phyloP scores from a whole-genome alignment of 805 yeast genomes.

The Candida rishiriensis region DNA sequence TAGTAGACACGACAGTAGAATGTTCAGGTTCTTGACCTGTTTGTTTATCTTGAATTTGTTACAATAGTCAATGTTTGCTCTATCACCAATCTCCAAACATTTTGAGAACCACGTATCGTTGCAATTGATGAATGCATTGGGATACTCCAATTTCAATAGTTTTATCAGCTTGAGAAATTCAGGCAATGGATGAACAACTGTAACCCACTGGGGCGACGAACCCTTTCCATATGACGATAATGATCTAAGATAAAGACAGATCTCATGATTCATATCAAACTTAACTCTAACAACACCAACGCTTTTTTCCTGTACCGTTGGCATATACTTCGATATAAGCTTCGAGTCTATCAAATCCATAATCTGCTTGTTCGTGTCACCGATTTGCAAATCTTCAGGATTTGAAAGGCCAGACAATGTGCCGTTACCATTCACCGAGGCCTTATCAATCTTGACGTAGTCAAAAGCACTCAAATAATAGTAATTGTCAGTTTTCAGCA shows the following conservation, averaged over 20 bases:
- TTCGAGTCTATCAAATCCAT: conserved; percentile 31
- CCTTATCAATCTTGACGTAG: conserved; percentile 36
- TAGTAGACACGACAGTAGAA: conserved; percentile 40
- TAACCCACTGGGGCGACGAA: conserved; percentile 1
- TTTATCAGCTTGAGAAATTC: conserved; percentile 32
- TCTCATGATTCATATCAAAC: conserved; percentile 23
- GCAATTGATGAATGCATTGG: conserved; percentile 27
- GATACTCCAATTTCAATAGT: conserved; percentile 33
- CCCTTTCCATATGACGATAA: conserved; percentile 1
- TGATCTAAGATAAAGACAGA: conserved; percentile 23
- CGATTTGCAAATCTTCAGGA: background rate
- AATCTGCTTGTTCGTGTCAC: conserved; percentile 20
- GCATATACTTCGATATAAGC: conserved; percentile 19
- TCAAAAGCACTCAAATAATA: conserved; percentile 39
- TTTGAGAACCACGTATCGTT: conserved; percentile 21
- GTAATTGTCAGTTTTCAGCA: conserved; percentile 30
- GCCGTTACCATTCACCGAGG: background rate
- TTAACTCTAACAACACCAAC: conserved; percentile 34
- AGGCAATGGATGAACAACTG: conserved; percentile 25
- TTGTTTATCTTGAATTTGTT: conserved; percentile 46
- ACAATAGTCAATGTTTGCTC: conserved; percentile 23
- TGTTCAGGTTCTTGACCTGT: conserved; percentile 43
- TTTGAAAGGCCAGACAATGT: background rate
- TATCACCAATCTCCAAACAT: conserved; percentile 16
- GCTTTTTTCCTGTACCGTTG: conserved; percentile 18